These are phyloP conservation scores for Fusarium duplospermum DNA, from an alignment of 2,329 filamentous ascomycete genomes.

Conservation along the genomic window DNA sequence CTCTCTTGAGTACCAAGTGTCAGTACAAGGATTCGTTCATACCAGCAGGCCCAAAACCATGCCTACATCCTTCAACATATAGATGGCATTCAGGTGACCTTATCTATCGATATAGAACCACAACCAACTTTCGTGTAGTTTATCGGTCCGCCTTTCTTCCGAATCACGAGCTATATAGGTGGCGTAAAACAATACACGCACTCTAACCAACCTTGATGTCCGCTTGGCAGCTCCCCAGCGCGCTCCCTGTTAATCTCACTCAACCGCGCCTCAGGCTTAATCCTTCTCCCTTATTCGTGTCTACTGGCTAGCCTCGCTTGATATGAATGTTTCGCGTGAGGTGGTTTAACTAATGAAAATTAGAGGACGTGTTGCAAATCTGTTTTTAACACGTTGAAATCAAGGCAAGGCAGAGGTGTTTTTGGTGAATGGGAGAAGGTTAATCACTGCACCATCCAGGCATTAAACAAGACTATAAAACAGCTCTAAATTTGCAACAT, in stretches of 20 bases:
- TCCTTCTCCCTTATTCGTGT: background rate
- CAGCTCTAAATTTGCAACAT: too few relatives aligned
- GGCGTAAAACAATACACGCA: background rate
- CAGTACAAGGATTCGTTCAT: background rate
- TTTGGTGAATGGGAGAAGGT: too few relatives aligned
- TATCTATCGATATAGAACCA: background rate
- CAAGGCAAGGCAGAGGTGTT: too few relatives aligned
- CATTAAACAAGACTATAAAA: too few relatives aligned
- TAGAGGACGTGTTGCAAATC: too few relatives aligned
- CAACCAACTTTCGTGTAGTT: background rate
- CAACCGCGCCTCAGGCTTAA: background rate
- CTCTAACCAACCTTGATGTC: background rate
- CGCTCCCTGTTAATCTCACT: background rate
- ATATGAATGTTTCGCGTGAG: background rate
- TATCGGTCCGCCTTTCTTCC: background rate
- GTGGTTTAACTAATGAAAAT: background rate
- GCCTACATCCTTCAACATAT: background rate
- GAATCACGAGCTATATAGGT: background rate
- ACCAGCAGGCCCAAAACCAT: background rate
- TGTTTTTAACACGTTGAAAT: too few relatives aligned
- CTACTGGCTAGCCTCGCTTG: background rate
- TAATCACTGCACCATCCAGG: too few relatives aligned
- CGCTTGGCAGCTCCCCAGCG: background rate
- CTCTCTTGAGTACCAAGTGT: background rate
- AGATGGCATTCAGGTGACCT: background rate